phyloP scores from a whole-genome alignment of 352 stramenopile genomes.

The Globisporangium spinosum region DNA sequence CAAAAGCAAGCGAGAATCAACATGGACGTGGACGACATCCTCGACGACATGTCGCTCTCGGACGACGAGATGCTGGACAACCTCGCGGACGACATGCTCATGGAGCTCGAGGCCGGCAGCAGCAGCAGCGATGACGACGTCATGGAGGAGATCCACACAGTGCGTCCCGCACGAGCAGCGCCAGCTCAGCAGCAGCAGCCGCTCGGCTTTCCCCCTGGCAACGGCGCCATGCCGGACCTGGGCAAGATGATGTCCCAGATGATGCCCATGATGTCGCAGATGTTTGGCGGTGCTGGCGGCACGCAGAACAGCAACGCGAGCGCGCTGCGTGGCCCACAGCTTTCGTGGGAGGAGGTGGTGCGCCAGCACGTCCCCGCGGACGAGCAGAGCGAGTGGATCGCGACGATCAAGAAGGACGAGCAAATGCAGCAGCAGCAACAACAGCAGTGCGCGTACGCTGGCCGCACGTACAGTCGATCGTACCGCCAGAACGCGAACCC shows the following conservation, averaged over 20 bases:
- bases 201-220: constrained; percentile 29
- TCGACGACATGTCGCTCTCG: constrained; percentile 82
- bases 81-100: constrained; percentile 77
- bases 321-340: constrained; percentile 16
- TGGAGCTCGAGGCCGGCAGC: constrained; percentile 48
- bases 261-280: constrained; percentile 87
- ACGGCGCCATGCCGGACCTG: constrained; percentile 50
- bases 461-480: constrained; percentile 51
- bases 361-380: constrained; percentile 45
- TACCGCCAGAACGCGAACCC: constrained; percentile 45
- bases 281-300: constrained; percentile 43
- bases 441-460: constrained; percentile 19
- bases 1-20: no score
- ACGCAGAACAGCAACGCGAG: constrained; percentile 15
- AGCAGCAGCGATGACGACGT: constrained; percentile 19
- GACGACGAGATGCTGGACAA: constrained; percentile 84
- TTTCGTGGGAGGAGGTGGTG: constrained; percentile 69
- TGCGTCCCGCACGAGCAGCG: constrained; percentile 20
- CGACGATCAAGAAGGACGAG: constrained; percentile 59
- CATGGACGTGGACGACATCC: constrained; percentile 71
- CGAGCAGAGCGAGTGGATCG: constrained; percentile 65
- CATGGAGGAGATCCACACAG: constrained; percentile 23
- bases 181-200: constrained; percentile 4
- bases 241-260: constrained; percentile 85
- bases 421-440: constrained; percentile 30